Conservation (phyloP, 2,329 filamentous ascomycete genomes). For the Nemania sp. region DNA sequence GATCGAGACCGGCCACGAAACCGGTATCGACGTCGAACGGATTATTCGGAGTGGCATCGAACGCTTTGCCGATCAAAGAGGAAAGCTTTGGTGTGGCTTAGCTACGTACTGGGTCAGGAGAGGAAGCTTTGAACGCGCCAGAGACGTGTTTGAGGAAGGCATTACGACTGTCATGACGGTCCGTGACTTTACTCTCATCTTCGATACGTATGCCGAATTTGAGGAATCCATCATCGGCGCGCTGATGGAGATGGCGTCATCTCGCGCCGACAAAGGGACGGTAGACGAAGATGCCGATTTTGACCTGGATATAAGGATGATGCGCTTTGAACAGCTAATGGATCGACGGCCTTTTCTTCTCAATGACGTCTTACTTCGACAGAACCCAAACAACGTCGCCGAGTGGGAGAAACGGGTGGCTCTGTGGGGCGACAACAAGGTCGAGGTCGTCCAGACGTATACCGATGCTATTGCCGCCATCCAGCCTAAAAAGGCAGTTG, state of each 20-base stretch:
- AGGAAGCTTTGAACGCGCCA: conserved; percentile 88
- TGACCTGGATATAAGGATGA: conserved; percentile 94
- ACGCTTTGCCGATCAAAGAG: conserved; percentile 89
- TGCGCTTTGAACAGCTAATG: conserved; percentile 98
- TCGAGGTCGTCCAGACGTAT: conserved; percentile 91
- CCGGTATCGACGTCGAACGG: conserved; percentile 85
- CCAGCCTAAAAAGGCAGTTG: conserved; percentile 90
- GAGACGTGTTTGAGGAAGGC: conserved; percentile 94
- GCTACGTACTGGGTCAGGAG: conserved; percentile 96
- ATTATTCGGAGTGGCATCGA: conserved; percentile 92
- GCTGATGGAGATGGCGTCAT: conserved; percentile 85
- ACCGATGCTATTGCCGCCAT: conserved; percentile 92
- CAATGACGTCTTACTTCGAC: conserved; percentile 91
- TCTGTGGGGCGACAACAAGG: conserved; percentile 91
- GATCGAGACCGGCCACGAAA: conserved; percentile 78
- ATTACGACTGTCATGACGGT: conserved; percentile 99
- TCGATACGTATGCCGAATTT: conserved; percentile 95
- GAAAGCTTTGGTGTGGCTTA: conserved; percentile 91
- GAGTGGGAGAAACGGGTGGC: conserved; percentile 98
- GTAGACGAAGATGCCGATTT: conserved; percentile 85
- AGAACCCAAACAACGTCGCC: conserved; percentile 93
- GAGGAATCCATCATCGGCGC: conserved; percentile 93
- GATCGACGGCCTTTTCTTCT: conserved; percentile 93
- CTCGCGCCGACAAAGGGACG: conserved; percentile 76
- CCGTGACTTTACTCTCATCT: conserved; percentile 93